phyloP scores from a whole-genome alignment of 345 rosid genomes.

The Dipteronia dyeriana region DNA sequence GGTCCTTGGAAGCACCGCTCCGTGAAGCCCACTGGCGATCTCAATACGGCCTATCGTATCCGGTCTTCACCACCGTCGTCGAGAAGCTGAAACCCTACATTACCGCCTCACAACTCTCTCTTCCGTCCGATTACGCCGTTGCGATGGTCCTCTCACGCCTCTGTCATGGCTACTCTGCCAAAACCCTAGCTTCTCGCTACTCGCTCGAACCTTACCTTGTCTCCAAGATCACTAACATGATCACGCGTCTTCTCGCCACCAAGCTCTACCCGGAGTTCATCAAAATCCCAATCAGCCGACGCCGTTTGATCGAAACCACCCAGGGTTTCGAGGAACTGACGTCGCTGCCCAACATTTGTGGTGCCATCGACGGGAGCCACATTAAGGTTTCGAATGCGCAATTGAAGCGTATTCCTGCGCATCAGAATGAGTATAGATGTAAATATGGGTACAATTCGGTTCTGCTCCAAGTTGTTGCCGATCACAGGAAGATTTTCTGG shows the following conservation, averaged over 20 bases:
- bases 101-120: conserved; percentile 84
- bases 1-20: conserved; percentile 73
- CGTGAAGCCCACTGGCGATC: conserved; percentile 96
- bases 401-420: background rate
- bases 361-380: conserved; percentile 85
- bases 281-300: conserved; percentile 83
- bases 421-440: conserved; percentile 45
- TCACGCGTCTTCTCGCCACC: conserved; percentile 83
- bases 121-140: conserved; percentile 94
- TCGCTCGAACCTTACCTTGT: conserved; percentile 85
- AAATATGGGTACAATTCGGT: conserved; percentile 74
- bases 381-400: conserved; percentile 43
- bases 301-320: conserved; percentile 80
- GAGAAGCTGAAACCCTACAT: conserved; percentile 88
- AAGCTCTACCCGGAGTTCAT: conserved; percentile 91
- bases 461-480: conserved; percentile 88
- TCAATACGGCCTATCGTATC: conserved; percentile 82
- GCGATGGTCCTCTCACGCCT: conserved; percentile 94
- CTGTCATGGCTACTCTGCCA: conserved; percentile 77
- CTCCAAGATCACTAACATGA: conserved; percentile 95
- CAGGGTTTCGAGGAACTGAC: conserved; percentile 90
- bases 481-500: conserved; percentile 93
- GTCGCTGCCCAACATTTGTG: conserved; percentile 89
- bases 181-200: conserved; percentile 69
- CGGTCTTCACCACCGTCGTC: conserved; percentile 87